Base-by-base conservation (phyloP, 371 early-diverging fungal species). In the Apophysomyces ossiformis region DNA sequence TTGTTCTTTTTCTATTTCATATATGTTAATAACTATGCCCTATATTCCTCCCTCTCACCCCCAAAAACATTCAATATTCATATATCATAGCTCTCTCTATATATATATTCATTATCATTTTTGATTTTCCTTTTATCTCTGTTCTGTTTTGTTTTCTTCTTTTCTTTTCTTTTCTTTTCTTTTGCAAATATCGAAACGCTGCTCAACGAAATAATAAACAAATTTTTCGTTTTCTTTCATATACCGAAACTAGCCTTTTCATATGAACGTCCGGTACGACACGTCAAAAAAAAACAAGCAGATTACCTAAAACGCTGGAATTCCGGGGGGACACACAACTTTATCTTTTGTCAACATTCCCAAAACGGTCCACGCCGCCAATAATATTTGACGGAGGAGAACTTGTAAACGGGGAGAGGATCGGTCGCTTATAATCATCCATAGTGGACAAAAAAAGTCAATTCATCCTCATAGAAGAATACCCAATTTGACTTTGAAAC, bases 221-320 rank as follows among this genome's bases (percentile, higher is more conserved):
- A 21, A 26, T 50, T 50, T 45, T 45, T 43, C 15, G 15, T 43
- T 43, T 43, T 43, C 16, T 45, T 50, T 50, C 54, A 50, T 50
- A 50, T 21, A 50, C 54, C 54, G 54, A 50, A 16, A 8, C 54
- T 50, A 50, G 21, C 54, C 54, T 50, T 50, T 50, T 50, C 54
- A 50, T 50, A 50, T 50, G 54, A 50, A 50, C 21, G 26, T 21
- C 54, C 54, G 54, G 18, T 50, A 26, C 54, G 54, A 50, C 21
- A 50, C 54, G 54, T 50, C 54, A 50, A 50, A 45, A 45, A 13
- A 45, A 43, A 6, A 16, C 54, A n/a, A 50, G 41, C 13, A 13
- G 5, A 50, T 50, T 50, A 21, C 54, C 54, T 21, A 21, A 50
- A 21, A 50, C 21, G 54, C 16, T 50, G 16, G 54, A 50, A 50